Evolutionary conservation across 2,329 filamentous ascomycete species (phyloP).

Genomic region (Talaromyces sp.): DNA sequence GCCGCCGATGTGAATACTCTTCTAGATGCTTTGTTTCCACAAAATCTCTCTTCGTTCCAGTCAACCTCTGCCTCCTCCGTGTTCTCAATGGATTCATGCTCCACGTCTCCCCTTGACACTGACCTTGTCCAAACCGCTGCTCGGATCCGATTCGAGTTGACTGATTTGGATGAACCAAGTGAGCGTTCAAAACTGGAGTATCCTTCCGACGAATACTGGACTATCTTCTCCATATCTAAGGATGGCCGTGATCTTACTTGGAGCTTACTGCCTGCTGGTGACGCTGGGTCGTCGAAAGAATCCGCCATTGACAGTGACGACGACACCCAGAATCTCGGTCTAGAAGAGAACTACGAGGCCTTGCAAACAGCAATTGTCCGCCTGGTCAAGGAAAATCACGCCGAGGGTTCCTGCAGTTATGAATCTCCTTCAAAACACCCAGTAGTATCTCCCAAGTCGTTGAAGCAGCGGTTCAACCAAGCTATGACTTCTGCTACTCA

Average conservation of each 20-base stretch:
- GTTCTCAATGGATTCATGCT: constrained; percentile 36
- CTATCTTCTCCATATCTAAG: constrained; percentile 74
- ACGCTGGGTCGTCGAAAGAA: constrained; percentile 60
- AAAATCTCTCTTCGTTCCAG: constrained; percentile 28
- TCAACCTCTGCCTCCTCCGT: constrained; percentile 31
- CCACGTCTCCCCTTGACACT: constrained; percentile 28
- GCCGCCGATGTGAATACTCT: constrained; percentile 78
- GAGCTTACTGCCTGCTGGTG: constrained; percentile 59
- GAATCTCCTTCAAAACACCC: constrained; percentile 7
- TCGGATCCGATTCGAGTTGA: constrained; percentile 45
- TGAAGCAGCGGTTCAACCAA: constrained; percentile 56
- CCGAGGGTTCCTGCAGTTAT: constrained; percentile 60
- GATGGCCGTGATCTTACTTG: constrained; percentile 72
- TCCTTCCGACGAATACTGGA: constrained; percentile 81
- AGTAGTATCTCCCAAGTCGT: constrained; percentile 21
- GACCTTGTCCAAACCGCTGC: constrained; percentile 38
- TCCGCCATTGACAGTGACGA: constrained; percentile 60
- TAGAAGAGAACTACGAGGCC: constrained; percentile 79
- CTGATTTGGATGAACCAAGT: constrained; percentile 40
- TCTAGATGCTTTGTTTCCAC: constrained; percentile 79
- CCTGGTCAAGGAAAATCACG: constrained; percentile 80
- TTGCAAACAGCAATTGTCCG: constrained; percentile 79
- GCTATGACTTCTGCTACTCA: constrained; percentile 76
- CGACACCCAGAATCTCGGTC: constrained; percentile 50
- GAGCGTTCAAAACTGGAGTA: constrained; percentile 65